Evolutionary conservation across 2,329 filamentous ascomycete species (phyloP), one percentile per base, ranked within the genome.

Genomic region (Colletotrichum sp.): DNA sequence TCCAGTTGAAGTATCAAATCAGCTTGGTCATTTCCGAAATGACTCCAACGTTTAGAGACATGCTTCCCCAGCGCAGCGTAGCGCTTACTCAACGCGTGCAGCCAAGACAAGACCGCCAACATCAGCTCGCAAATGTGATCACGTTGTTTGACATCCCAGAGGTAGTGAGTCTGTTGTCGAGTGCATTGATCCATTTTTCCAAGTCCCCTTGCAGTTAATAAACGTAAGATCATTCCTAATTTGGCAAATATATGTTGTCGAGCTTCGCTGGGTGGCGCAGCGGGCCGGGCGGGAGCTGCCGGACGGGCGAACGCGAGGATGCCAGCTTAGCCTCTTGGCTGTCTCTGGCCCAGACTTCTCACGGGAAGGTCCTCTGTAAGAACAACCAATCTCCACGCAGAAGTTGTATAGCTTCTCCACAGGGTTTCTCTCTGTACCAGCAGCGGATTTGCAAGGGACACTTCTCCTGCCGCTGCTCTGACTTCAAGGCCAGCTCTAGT

Each of bases 91-190:
- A 48, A 13, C 4, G 43, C n/a, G n/a, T n/a, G 10, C 43, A 48
- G 43, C n/a, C 43, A 48, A 48, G 43, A 21, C 43, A 0, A 48
- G 43, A 21, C n/a, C 43, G n/a, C n/a, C n/a, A 0, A 21, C 2
- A 4, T 48, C 43, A 48, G n/a, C 43, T 12, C 0, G n/a, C n/a
- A 1, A 48, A 8, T 12, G 6, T 21, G 43, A 48, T 48, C n/a
- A 48, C 0, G 21, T 8, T 21, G 43, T 3, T 13, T 48, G 1
- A 48, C 43, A 48, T 48, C 43, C 4, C n/a, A 2, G 8, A 48
- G 43, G 4, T 4, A 7, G 1, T 21, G 2, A 48, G 43, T 21
- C 0, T 7, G 4, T 10, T 21, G 6, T 13, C 0, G 3, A 2
- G 2, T 12, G 18, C 10, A 4, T 7, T 48, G 6, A 2, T 13